Base-by-base conservation (phyloP, 805 yeast genomes). In the Saccharomycopsis sp. region DNA sequence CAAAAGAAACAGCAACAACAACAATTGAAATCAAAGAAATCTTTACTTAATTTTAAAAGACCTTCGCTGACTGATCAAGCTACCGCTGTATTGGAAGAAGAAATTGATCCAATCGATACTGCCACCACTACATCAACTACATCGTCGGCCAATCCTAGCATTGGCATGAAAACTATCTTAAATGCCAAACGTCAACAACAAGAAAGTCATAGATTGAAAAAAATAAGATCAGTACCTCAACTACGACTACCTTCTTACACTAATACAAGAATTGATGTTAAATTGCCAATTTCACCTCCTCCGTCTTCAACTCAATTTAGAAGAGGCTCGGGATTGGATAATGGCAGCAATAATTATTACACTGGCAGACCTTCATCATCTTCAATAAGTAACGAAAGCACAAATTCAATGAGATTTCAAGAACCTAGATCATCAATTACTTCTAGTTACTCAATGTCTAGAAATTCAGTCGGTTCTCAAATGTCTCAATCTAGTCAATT, bases 181-280 rank as follows among this genome's bases (percentile, higher is more conserved):
- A 44, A 44, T 21, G 39, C 37, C 2, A 44, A 44, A 22, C 34
- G 38, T 14, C 27, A 44, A 11, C 38, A 44, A 5, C 16, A 27
- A 24, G 42, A 39, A 11, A 39, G 26, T 17, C 22, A 23, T n/a
- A 29, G 45, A 11, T 16, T 47, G 19, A 47, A 47, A 24, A 42
- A 42, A 28, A 38, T 38, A n/a, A 27, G 37, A 17, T 43, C 47
- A 11, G 46, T 39, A n/a, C 50, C 50, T 4, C 11, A 28, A 3
- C 29, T 47, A 7, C 29, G 50, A 20, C 31, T 43, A 16, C 33
- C 28, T 16, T n/a, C 23, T 4, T 6, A 17, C 7, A 16, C 38
- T 9, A 28, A 22, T 37, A 4, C 28, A 11, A 26, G 17, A 22
- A 9, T 14, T 19, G 45, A 36, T 8, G 21, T 26, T 11, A 37